A percentile compares a stretch with the other conserved stretches of the same genome.
phyloP scores from a whole-genome alignment of 208 protist genomes.

The Trypanosoma lewisi region DNA sequence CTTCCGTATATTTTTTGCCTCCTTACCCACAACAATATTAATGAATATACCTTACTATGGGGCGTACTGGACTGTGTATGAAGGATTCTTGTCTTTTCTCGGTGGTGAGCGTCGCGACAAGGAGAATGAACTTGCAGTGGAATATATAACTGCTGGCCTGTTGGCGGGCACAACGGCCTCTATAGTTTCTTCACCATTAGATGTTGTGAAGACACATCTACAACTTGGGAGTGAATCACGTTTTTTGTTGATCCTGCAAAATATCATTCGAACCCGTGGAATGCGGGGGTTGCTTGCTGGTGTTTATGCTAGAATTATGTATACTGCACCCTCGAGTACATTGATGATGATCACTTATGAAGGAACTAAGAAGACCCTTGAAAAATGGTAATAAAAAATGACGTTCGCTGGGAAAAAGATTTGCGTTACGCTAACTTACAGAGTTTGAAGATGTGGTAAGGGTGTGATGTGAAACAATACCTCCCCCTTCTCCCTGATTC shows the following conservation, averaged over 20 bases:
- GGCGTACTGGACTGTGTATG: constrained; percentile 93
- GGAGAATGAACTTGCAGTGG: constrained; percentile 43
- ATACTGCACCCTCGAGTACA: constrained; percentile 86
- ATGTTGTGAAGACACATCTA: constrained; percentile 90
- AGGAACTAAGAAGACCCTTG: constrained; percentile 57
- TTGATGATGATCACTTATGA: constrained; percentile 94
- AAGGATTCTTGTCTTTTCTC: constrained; percentile 46
- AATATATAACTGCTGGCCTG: constrained; percentile 77
- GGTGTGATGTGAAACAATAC: too few relatives aligned
- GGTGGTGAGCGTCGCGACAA: constrained; percentile 38
- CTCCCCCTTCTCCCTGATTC: too few relatives aligned
- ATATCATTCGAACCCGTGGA: constrained; percentile 41
- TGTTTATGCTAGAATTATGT: constrained; percentile 79
- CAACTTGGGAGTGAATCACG: constrained; percentile 63
- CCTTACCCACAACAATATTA: constrained; percentile 85
- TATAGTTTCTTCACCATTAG: constrained; percentile 91
- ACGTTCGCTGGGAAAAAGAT: neutral
- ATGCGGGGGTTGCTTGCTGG: constrained; percentile 71
- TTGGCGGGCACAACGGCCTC: constrained; percentile 79
- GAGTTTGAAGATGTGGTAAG: too few relatives aligned
- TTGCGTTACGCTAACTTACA: too few relatives aligned
- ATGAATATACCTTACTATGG: constrained; percentile 94
- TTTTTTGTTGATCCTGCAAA: constrained; percentile 22
- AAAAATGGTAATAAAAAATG: constrained; percentile 12
- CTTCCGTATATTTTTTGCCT: constrained; percentile 68